phyloP scores from a whole-genome alignment of 768 basidiomycete genomes.

The Amanita rimosa region DNA sequence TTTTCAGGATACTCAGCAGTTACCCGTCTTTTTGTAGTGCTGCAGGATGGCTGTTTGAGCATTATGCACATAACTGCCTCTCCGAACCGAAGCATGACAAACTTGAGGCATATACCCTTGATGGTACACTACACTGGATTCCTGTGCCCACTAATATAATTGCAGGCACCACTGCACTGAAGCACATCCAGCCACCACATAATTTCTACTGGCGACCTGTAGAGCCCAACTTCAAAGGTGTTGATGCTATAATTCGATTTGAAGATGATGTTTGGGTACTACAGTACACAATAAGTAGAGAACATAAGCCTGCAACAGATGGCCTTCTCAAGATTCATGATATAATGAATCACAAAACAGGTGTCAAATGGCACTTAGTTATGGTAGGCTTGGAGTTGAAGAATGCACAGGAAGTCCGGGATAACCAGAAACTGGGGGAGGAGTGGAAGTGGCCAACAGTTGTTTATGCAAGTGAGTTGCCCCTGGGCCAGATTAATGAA shows the following conservation, averaged over 20 bases:
- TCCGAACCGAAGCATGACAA: slow-evolving; percentile 1
- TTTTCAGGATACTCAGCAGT: slow-evolving; percentile 2
- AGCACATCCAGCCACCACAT: not conserved
- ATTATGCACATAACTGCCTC: slow-evolving; percentile 8
- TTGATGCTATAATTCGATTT: slow-evolving; percentile 5
- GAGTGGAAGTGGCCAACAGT: not conserved
- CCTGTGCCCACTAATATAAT: not conserved
- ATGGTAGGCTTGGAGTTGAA: slow-evolving; percentile 4
- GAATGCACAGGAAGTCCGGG: not conserved
- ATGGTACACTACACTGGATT: not conserved
- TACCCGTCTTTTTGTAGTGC: slow-evolving; percentile 5
- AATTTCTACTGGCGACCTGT: slow-evolving; percentile 3
- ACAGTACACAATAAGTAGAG: slow-evolving; percentile 1
- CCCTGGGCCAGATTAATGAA: too few relatives aligned
- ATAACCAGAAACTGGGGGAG: slow-evolving; percentile 4
- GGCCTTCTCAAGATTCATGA: slow-evolving; percentile 3
- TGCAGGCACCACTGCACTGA: not conserved
- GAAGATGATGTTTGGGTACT: not conserved
- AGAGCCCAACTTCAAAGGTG: slow-evolving; percentile 6
- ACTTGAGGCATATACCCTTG: not conserved
- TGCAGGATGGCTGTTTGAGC: slow-evolving; percentile 6
- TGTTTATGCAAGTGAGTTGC: too few relatives aligned
- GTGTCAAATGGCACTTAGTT: slow-evolving; percentile 5
- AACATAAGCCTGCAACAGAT: not conserved
- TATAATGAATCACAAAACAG: slow-evolving; percentile 1